phyloP scores from a whole-genome alignment of 805 yeast genomes.

The Teunomyces lycoperdinae region DNA sequence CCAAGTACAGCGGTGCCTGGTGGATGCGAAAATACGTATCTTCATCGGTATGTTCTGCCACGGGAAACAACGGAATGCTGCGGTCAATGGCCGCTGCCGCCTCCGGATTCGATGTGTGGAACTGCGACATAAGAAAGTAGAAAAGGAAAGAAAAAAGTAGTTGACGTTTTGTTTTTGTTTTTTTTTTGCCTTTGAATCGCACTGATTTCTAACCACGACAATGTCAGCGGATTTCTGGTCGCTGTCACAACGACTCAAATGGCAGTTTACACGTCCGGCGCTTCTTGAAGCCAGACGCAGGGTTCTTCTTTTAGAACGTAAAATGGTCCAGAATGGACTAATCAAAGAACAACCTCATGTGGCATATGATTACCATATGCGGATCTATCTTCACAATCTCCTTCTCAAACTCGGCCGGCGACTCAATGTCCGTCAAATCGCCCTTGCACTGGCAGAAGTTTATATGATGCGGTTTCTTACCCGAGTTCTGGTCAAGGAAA shows the following conservation, averaged over 20 bases:
- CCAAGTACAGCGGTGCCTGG: conserved; percentile 70
- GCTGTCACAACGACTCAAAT: conserved; percentile 73
- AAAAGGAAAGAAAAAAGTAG: neutral
- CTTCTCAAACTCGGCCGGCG: conserved; percentile 77
- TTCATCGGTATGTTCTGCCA: conserved; percentile 71
- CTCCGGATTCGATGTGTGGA: conserved; percentile 66
- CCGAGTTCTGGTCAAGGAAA: conserved; percentile 70
- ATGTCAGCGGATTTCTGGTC: conserved; percentile 89
- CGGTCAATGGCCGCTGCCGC: conserved; percentile 77
- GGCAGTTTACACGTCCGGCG: conserved; percentile 75
- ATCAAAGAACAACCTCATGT: conserved; percentile 44
- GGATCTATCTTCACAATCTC: conserved; percentile 76
- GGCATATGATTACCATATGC: conserved; percentile 55
- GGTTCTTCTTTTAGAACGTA: conserved; percentile 36
- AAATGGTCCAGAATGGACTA: conserved; percentile 43
- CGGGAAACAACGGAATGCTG: conserved; percentile 68
- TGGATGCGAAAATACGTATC: conserved; percentile 71
- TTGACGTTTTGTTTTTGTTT: no score
- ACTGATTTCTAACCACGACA: conserved; percentile 11
- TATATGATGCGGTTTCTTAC: conserved; percentile 77
- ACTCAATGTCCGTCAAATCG: conserved; percentile 74
- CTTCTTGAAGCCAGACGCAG: conserved; percentile 47
- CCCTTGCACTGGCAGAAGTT: conserved; percentile 84
- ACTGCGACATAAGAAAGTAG: neutral
- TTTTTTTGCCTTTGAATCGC: no score